Base-by-base conservation (phyloP, 1,284 basidiomycete genomes). In the Coriolopsis trogii region DNA sequence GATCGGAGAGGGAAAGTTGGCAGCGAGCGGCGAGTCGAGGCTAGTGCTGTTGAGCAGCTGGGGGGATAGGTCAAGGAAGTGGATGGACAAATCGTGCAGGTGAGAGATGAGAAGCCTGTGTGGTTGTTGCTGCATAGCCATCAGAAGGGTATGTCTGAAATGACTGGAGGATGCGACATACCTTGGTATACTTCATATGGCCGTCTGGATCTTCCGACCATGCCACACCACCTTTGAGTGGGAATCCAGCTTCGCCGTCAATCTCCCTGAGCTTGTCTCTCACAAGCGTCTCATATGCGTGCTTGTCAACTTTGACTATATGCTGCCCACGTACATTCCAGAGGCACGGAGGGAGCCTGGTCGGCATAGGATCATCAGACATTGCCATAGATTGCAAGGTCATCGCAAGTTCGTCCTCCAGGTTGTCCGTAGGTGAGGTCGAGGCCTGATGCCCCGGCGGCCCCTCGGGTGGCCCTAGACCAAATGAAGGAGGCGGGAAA, bases 61-160 rank as follows among this genome's bases (percentile, higher is more conserved):
- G 0, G 84, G 75, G 46, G 86, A 91, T 34, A 85, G 69, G 64
- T 92, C 89, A 53, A 79, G 78, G 62, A 91, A 86, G 44, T 76
- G 79, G 20, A 94, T 70, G 1, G 78, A 81, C n/a, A 82, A 70
- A 63, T 93, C 84, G 2, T 73, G 70, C 61, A 91, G 84, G 46
- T 75, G 75, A 0, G 87, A 87, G 1, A 87, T 70, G n/a, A 92
- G 68, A 18, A 93, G 69, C 16, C 89, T 82, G 60, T 80, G 82
- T 9, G 79, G 78, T 63, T 92, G 87, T 61, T 78, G 79, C 83
- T 85, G 51, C 20, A 26, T 6, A 8, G 10, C 6, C 7, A 18
- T 34, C 10, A 34, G n/a, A 8, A 34, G 6, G 2, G 9, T 34
- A 18, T 18, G 3, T 4, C n/a, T 16, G 8, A 18, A 2, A n/a